Evolutionary conservation across 1,284 basidiomycete genomes (phyloP).

Genomic region (Microbotryum silenes-acaulis): DNA sequence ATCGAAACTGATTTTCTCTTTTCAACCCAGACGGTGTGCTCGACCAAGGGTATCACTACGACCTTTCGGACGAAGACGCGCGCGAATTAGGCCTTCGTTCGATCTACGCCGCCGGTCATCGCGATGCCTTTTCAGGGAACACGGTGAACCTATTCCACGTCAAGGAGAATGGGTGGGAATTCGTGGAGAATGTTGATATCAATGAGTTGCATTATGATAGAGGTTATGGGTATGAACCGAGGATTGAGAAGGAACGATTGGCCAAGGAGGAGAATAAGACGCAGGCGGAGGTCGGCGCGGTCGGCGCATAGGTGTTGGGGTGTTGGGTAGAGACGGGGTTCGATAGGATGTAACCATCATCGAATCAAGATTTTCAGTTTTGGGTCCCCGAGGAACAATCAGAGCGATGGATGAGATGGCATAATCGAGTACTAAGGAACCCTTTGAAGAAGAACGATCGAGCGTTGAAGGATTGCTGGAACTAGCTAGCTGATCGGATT

Average conservation of each 20-base stretch:
- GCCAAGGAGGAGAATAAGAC: conserved; percentile 7
- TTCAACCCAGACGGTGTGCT: conserved; percentile 61
- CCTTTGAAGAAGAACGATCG: too few species aligned
- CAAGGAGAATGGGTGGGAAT: conserved; percentile 69
- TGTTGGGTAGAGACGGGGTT: too few species aligned
- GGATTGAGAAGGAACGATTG: background rate
- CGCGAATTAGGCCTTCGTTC: conserved; percentile 88
- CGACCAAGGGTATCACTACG: conserved; percentile 87
- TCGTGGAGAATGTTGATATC: conserved; percentile 35
- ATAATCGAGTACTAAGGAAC: too few species aligned
- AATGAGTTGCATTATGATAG: conserved; percentile 31
- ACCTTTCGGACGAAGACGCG: conserved; percentile 86
- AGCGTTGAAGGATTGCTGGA: too few species aligned
- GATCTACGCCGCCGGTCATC: conserved; percentile 94
- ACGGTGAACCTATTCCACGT: conserved; percentile 94
- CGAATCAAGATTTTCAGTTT: too few species aligned
- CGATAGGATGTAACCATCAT: too few species aligned
- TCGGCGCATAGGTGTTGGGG: too few species aligned
- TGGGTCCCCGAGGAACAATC: too few species aligned
- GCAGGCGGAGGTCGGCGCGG: background rate
- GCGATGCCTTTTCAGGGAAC: conserved; percentile 97
- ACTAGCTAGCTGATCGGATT: too few species aligned
- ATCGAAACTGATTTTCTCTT: background rate
- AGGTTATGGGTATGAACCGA: conserved; percentile 16
- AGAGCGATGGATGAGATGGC: too few species aligned